Conservation (phyloP, 1,284 basidiomycete species). For the Apiotrichum laibachii region DNA sequence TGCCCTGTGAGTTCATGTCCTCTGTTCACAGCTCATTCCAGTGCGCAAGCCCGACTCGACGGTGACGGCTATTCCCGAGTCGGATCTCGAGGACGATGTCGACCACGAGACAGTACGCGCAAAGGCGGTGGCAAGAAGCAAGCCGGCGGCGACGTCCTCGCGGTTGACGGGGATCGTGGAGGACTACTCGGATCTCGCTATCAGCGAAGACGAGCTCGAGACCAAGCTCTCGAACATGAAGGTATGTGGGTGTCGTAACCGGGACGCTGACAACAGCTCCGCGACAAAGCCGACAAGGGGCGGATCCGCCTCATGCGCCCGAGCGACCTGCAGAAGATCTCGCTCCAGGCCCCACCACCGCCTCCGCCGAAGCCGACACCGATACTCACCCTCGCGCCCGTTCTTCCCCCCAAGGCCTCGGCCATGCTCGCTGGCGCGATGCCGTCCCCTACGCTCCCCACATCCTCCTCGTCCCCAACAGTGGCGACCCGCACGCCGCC, state of each 20-base stretch:
- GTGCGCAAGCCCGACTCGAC: conserved; percentile 6
- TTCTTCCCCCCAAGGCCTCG: not conserved
- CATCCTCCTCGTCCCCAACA: conserved; percentile 8
- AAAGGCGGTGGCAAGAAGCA: conserved; percentile 10
- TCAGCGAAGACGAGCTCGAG: conserved; percentile 77
- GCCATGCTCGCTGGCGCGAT: not conserved
- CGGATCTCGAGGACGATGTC: conserved; percentile 18
- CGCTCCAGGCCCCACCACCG: conserved; percentile 23
- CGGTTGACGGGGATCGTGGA: conserved; percentile 52
- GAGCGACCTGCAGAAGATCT: conserved; percentile 62
- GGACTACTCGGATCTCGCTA: conserved; percentile 82
- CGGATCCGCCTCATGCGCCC: conserved; percentile 77
- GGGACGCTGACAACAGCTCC: conserved; percentile 43
- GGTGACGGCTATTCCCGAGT: conserved; percentile 9
- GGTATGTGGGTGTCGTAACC: conserved; percentile 50
- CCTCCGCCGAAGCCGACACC: conserved; percentile 4
- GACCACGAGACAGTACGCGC: conserved; percentile 40
- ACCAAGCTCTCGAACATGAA: conserved; percentile 86
- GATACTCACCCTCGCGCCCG: not conserved
- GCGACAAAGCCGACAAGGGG: conserved; percentile 65
- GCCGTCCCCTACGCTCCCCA: not conserved
- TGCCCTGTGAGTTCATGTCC: conserved; percentile 21
- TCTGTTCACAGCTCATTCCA: not conserved
- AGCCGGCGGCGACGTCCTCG: not conserved
- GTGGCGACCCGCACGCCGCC: conserved; percentile 31